Percentiles rank a stretch among this genome's conserved stretches.
Conservation (phyloP, 2,329 filamentous ascomycete genomes). For the Fusarium tanahbumbuense region DNA sequence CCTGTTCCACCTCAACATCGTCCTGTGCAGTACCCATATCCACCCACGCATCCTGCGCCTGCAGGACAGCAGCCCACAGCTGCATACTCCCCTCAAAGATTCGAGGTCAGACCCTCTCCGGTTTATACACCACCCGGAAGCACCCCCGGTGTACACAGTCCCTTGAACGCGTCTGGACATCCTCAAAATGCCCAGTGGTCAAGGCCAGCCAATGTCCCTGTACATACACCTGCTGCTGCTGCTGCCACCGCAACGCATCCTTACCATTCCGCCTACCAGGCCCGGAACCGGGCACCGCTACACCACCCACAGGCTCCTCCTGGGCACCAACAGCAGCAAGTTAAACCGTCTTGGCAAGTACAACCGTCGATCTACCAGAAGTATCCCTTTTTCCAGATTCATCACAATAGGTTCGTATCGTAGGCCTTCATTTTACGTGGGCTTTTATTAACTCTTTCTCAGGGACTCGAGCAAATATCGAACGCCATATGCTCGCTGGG, state of each 20-base stretch:
- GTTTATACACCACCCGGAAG: conserved; percentile 21
- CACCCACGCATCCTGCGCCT: conserved; percentile 13
- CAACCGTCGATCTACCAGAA: conserved; percentile 61
- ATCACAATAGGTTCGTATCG: conserved; percentile 65
- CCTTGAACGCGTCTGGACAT: not conserved
- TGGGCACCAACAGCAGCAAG: conserved; percentile 29
- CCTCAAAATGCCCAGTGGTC: conserved; percentile 31
- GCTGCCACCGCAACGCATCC: conserved; percentile 2
- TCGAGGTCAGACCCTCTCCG: conserved; percentile 38
- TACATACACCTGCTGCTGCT: not conserved
- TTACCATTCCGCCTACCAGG: conserved; percentile 5
- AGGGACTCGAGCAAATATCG: conserved; percentile 68
- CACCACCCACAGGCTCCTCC: conserved; percentile 24
- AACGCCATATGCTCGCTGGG: conserved; percentile 67
- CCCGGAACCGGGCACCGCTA: conserved; percentile 1
- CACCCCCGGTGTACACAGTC: not conserved
- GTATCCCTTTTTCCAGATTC: conserved; percentile 69
- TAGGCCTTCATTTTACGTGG: not conserved
- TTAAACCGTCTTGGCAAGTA: conserved; percentile 51
- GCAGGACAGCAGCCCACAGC: conserved; percentile 21
- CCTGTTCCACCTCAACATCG: conserved; percentile 19
- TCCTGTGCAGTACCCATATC: conserved; percentile 30
- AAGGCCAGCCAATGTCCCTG: not conserved
- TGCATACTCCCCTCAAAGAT: conserved; percentile 40
- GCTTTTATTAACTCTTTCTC: conserved; percentile 32